Evolutionary conservation across 176 grass and related monocot genomes (phyloP).

Genomic region (Lolium multiflorum): DNA sequence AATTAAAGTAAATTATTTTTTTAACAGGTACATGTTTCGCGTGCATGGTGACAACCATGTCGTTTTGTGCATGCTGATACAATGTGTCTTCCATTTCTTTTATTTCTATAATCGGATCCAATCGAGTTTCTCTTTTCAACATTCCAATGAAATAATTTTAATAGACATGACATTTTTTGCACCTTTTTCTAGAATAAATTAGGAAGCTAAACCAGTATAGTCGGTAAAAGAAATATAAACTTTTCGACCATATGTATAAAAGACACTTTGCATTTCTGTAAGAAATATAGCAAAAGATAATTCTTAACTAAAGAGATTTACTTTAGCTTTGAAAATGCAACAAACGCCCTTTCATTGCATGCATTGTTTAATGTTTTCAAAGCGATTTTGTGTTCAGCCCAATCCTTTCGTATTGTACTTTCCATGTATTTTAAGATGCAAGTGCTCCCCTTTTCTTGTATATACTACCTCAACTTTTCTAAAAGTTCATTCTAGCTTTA

Average conservation of each 20-base stretch:
- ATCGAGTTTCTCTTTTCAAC: too few relatives aligned
- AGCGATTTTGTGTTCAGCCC: background rate
- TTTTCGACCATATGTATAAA: background rate
- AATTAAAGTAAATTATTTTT: too few relatives aligned
- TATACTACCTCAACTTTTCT: background rate
- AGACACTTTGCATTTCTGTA: background rate
- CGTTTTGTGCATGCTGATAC: too few relatives aligned
- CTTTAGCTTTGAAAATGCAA: background rate
- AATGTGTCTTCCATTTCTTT: too few relatives aligned
- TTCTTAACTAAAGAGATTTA: background rate
- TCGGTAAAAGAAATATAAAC: constrained; percentile 1
- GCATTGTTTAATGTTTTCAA: constrained; percentile 25
- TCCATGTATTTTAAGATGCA: constrained; percentile 13
- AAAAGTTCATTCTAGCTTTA: constrained; percentile 15
- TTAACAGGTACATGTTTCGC: too few relatives aligned
- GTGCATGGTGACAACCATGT: too few relatives aligned
- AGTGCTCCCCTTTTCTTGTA: constrained; percentile 16
- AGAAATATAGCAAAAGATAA: background rate
- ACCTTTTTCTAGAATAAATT: too few relatives aligned
- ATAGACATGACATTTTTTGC: too few relatives aligned
- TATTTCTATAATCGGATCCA: too few relatives aligned
- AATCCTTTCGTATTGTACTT: background rate
- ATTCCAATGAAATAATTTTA: too few relatives aligned
- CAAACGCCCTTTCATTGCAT: background rate
- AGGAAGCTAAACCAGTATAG: background rate